A percentile compares a stretch with the other conserved stretches of the same genome.
phyloP scores from a whole-genome alignment of 176 grass and related monocot species.

The Thalia dealbata region DNA sequence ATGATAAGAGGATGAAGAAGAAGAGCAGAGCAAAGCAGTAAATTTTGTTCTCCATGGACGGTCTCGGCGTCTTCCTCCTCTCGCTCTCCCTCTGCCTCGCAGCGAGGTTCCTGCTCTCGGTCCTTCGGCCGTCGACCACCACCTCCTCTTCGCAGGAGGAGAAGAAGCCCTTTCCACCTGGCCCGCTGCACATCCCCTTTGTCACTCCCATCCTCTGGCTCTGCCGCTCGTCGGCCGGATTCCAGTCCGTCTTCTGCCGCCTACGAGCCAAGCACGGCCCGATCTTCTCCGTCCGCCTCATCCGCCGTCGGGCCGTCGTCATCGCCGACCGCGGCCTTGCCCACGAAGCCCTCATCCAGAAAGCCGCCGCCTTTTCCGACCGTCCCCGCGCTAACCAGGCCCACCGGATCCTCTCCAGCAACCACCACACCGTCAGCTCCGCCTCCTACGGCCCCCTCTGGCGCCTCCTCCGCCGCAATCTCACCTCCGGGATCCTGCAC shows the following conservation, averaged over 20 bases:
- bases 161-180: constrained; percentile 23
- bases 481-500: constrained; percentile 25
- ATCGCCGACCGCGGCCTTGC: constrained; percentile 32
- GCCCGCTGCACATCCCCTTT: constrained; percentile 26
- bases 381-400: constrained; percentile 19
- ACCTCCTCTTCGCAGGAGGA: neutral
- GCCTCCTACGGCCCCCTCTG: constrained; percentile 38
- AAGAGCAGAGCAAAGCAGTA: too few relatives aligned
- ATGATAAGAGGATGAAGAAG: too few relatives aligned
- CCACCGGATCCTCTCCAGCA: constrained; percentile 3
- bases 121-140: neutral
- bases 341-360: constrained; percentile 36
- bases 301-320: constrained; percentile 30
- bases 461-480: constrained; percentile 47
- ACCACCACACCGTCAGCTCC: constrained; percentile 27
- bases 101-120: neutral
- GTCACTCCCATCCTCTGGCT: constrained; percentile 23
- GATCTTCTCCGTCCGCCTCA: constrained; percentile 34
- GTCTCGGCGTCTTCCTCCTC: neutral
- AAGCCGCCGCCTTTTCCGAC: constrained; percentile 34
- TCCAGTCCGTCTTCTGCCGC: constrained; percentile 15
- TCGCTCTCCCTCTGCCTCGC: neutral
- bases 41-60: neutral
- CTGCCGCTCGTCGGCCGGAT: constrained; percentile 24
- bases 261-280: constrained; percentile 31